A percentile compares a stretch with the other conserved stretches of the same genome.
phyloP scores from a whole-genome alignment of 345 rosid genomes.

The Eucalyptus virginea region DNA sequence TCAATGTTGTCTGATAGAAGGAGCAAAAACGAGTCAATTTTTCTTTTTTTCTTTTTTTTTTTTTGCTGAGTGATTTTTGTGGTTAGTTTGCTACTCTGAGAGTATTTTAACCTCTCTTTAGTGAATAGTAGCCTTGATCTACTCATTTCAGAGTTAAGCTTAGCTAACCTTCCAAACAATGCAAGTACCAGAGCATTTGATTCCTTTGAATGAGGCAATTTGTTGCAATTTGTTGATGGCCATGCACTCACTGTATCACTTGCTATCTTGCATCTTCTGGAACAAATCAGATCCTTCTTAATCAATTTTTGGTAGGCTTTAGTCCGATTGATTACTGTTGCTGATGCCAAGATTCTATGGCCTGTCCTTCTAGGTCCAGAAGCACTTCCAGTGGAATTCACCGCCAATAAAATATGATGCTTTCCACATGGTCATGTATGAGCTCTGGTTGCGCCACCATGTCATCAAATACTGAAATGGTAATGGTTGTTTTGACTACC shows the following conservation, averaged over 20 bases:
- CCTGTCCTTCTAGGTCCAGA: conserved; percentile 54
- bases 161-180: background rate
- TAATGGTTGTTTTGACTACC: background rate
- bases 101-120: background rate
- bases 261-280: background rate
- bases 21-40: background rate
- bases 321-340: background rate
- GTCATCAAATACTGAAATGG: conserved; percentile 55
- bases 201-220: background rate
- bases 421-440: conserved; percentile 95
- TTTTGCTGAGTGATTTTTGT: background rate
- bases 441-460: conserved; percentile 89
- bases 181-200: background rate
- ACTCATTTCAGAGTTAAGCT: background rate
- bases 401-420: conserved; percentile 72
- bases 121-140: background rate
- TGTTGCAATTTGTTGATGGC: background rate
- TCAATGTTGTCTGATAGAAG: background rate
- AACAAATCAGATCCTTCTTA: background rate
- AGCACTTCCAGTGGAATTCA: conserved; percentile 93
- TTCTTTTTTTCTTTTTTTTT: background rate
- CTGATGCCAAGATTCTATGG: background rate
- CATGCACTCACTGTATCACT: background rate
- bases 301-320: too few species aligned
- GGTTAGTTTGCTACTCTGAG: background rate